Base-by-base conservation (phyloP, 2,329 filamentous ascomycete species). In the Ophiocordyceps camponoti-leonardi region DNA sequence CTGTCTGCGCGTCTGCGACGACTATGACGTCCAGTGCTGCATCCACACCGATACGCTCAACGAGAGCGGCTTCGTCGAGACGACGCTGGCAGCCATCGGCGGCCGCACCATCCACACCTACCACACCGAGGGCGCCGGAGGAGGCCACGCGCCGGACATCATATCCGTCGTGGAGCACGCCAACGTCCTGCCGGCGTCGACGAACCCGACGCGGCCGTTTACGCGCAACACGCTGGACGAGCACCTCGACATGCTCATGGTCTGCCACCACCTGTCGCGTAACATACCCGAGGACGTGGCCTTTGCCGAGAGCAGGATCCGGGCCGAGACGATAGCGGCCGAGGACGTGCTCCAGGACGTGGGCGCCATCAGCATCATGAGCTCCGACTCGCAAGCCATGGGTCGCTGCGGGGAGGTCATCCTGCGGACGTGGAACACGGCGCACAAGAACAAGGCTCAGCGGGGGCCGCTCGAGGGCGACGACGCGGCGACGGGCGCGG, bases 201-300 rank as follows among this genome's bases (percentile, higher is more conserved):
- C 90, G 0, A 96, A 94, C 60, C 90, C 90, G 0, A 96, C 90
- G 1, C 73, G 88, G 2, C 90, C 90, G 0, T 95, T 80, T 63
- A 96, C 90, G 2, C 71, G 73, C 52, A 95, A 96, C 67, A 96
- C 90, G 0, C 74, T 96, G 0, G 90, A 95, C 58, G 90, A 96
- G 64, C 90, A 96, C 64, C 75, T 95, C 14, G 90, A 96, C 66
- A 96, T 96, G 90, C 69, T 95, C 42, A 95, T 95, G 90, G 86
- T 94, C 35, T 96, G 90, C 68, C 90, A 96, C 62, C 90, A 96
- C 58, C 69, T 96, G 11, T 87, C 81, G 45, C 86, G 85, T 62
- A 81, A 94, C 63, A 95, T 95, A 48, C 86, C 88, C 47, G 90
- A 96, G 66, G 90, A 96, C 59, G 83, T 96, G 14, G 87, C 88